Evolutionary conservation across 805 yeast genomes (phyloP).

Genomic region (Naumovozyma dairenensis): DNA sequence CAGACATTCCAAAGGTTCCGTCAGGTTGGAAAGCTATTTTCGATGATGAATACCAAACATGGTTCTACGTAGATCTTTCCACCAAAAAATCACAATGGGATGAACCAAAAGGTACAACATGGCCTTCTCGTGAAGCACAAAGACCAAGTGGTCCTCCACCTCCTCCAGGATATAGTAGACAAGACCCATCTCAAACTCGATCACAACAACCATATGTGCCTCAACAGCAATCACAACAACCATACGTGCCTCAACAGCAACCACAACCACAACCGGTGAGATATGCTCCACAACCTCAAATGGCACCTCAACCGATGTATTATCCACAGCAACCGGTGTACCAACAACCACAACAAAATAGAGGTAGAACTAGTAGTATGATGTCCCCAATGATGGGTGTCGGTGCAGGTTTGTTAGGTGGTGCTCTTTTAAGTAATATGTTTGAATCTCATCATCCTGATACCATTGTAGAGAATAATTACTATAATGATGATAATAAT

Average conservation of each 20-base stretch:
- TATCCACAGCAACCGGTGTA: slow-evolving; percentile 19
- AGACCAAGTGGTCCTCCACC: slow-evolving; percentile 35
- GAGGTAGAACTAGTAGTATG: slow-evolving; percentile 26
- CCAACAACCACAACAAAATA: slow-evolving; percentile 26
- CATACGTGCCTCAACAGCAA: slow-evolving; percentile 3
- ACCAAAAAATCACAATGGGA: slow-evolving; percentile 88
- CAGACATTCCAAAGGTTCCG: slow-evolving; percentile 45
- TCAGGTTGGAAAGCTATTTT: slow-evolving; percentile 66
- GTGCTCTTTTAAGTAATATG: slow-evolving; percentile 41
- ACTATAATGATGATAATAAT: slow-evolving; percentile 30
- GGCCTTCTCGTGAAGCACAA: slow-evolving; percentile 20
- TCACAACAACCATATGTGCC: slow-evolving; percentile 8
- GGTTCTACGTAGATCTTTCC: slow-evolving; percentile 69
- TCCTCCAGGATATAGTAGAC: slow-evolving; percentile 10
- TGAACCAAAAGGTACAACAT: slow-evolving; percentile 52
- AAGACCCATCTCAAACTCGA: too few relatives aligned
- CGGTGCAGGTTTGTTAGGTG: slow-evolving; percentile 57
- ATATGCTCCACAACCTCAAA: slow-evolving; percentile 15
- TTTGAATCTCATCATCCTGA: slow-evolving; percentile 22
- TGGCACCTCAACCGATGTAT: slow-evolving; percentile 15
- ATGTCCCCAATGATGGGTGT: slow-evolving; percentile 38
- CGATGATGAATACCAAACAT: slow-evolving; percentile 59
- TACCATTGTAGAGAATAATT: slow-evolving; percentile 28
- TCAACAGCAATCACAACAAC: slow-evolving; percentile 12
- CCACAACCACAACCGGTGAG: slow-evolving; percentile 9